A percentile compares a stretch with the other conserved stretches of the same genome.
These are phyloP conservation scores for Parafenestella ontariensis DNA, from an alignment of 2,329 filamentous ascomycete species.

Conservation along the genomic window DNA sequence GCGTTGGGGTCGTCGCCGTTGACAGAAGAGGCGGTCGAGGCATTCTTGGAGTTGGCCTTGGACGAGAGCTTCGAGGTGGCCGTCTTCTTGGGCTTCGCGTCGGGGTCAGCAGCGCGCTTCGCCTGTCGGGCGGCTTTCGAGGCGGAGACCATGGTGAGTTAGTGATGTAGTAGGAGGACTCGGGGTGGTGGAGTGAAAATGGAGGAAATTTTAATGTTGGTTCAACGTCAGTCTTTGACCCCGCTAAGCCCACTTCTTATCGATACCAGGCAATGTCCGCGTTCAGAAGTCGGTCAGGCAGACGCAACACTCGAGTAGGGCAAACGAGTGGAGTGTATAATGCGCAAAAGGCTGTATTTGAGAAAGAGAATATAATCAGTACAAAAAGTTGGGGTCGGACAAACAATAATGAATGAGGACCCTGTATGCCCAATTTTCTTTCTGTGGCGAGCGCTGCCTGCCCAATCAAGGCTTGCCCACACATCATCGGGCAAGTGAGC, in stretches of 20 bases:
- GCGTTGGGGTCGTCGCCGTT: constrained; percentile 74
- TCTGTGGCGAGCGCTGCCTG: constrained; percentile 25
- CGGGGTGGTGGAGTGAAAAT: constrained; percentile 29
- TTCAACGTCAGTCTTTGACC: constrained; percentile 26
- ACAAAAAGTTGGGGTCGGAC: constrained; percentile 8
- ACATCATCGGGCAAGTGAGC: constrained; percentile 29
- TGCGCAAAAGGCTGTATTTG: constrained; percentile 2
- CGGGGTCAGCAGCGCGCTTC: constrained; percentile 63
- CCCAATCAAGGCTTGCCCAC: constrained; percentile 25
- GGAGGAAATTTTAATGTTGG: constrained; percentile 34
- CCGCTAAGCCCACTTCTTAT: constrained; percentile 31
- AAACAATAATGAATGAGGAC: constrained; percentile 18
- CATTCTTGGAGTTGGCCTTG: constrained; percentile 69
- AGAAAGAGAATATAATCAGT: constrained; percentile 6
- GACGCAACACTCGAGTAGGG: constrained; percentile 16
- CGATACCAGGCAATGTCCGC: constrained; percentile 14
- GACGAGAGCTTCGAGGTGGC: constrained; percentile 74
- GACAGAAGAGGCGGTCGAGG: constrained; percentile 69
- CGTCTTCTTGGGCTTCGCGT: constrained; percentile 79
- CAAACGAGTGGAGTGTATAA: constrained; percentile 18
- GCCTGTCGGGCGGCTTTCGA: constrained; percentile 73
- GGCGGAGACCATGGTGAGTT: constrained; percentile 67
- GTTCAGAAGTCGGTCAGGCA: constrained; percentile 8
- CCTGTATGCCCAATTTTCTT: constrained; percentile 31
- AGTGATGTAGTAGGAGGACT: constrained; percentile 19